These are phyloP conservation scores for Nothopassalora personata DNA, from an alignment of 2,329 filamentous ascomycete genomes.

Conservation along the genomic window DNA sequence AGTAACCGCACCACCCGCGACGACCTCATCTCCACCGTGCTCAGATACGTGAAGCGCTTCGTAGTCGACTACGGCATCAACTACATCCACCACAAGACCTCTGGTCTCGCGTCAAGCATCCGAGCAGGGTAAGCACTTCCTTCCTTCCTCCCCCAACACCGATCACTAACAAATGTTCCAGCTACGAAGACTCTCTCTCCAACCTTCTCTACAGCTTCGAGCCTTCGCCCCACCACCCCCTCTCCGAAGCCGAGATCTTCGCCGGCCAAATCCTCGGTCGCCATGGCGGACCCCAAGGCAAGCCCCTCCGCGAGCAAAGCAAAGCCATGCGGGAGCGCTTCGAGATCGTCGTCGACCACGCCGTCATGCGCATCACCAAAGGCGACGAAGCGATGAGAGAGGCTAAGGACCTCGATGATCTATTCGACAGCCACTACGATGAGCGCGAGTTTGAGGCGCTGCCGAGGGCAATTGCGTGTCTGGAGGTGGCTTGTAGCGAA, in stretches of 20 bases:
- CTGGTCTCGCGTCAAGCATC: constrained; percentile 36
- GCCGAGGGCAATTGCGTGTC: constrained; percentile 48
- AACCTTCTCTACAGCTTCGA: constrained; percentile 46
- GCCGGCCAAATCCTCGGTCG: constrained; percentile 53
- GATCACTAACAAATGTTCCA: constrained; percentile 19
- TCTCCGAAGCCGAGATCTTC: constrained; percentile 53
- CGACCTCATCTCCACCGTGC: constrained; percentile 32
- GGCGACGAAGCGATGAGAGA: constrained; percentile 32
- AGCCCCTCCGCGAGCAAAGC: constrained; percentile 32
- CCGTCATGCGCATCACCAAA: constrained; percentile 41
- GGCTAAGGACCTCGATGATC: constrained; percentile 22
- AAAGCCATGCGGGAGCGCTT: constrained; percentile 38
- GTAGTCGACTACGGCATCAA: constrained; percentile 20
- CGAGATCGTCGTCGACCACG: constrained; percentile 38
- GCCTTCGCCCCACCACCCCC: constrained; percentile 36
- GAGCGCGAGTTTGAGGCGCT: constrained; percentile 39
- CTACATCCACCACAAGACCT: constrained; percentile 36
- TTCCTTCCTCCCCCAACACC: neutral
- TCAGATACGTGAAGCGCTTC: constrained; percentile 37
- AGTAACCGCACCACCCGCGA: constrained; percentile 8
- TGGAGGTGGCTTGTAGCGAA: constrained; percentile 40
- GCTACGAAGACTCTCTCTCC: constrained; percentile 50
- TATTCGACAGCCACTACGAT: constrained; percentile 21
- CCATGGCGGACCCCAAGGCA: constrained; percentile 32
- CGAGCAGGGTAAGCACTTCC: constrained; percentile 40